Percentiles rank a stretch among this genome's conserved stretches.
These are phyloP conservation scores for Malassezia caprae DNA, from an alignment of 1,284 basidiomycete genomes.

Conservation along the genomic window DNA sequence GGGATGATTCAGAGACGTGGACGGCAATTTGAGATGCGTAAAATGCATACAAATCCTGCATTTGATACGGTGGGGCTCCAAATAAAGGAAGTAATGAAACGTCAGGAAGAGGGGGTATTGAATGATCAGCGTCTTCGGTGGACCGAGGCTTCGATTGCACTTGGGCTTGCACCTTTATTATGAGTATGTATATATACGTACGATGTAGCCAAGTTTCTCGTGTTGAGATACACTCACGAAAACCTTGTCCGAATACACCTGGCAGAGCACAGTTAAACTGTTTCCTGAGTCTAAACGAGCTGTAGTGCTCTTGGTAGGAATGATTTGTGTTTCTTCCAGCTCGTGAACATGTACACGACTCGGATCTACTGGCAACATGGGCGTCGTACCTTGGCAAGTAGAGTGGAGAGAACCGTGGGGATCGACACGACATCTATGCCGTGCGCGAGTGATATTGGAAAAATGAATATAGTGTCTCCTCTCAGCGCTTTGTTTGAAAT, in stretches of 20 bases:
- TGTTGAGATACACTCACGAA: slow-evolving; percentile 15
- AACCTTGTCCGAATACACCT: slow-evolving; percentile 5
- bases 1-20: background rate
- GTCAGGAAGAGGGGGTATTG: background rate
- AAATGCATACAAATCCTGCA: slow-evolving; percentile 8
- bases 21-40: slow-evolving; percentile 13
- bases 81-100: slow-evolving; percentile 20
- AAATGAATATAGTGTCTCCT: background rate
- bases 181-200: slow-evolving; percentile 1
- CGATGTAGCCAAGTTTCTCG: slow-evolving; percentile 13
- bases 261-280: slow-evolving; percentile 3
- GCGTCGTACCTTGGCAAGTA: background rate
- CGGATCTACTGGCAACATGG: background rate
- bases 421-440: too few species aligned
- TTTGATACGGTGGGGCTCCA: slow-evolving; percentile 17
- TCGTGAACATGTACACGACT: background rate
- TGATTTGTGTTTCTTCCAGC: background rate
- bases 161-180: slow-evolving; percentile 9
- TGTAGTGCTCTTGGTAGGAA: background rate
- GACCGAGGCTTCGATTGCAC: slow-evolving; percentile 1
- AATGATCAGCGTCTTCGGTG: slow-evolving; percentile 9
- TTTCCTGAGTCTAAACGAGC: background rate
- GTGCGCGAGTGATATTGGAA: too few species aligned
- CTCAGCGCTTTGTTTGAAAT: background rate
- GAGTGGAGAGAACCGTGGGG: background rate